Percentiles rank a stretch among this genome's conserved stretches.
phyloP scores from a whole-genome alignment of 2,329 filamentous ascomycete genomes.

The Nothomitra cinnamomea region DNA sequence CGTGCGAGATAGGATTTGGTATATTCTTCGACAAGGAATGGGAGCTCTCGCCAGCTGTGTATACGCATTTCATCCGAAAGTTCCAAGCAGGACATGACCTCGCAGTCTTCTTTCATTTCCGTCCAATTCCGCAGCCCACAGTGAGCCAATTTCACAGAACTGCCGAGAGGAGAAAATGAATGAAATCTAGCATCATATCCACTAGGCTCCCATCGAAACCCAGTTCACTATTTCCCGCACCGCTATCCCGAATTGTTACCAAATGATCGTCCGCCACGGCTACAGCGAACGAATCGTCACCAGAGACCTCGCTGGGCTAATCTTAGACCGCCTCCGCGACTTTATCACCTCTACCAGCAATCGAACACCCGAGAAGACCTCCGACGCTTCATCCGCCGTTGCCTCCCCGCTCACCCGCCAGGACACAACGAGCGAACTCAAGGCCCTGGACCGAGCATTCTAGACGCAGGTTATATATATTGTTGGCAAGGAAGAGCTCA shows the following conservation, averaged over 20 bases:
- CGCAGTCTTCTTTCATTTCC: conserved; percentile 56
- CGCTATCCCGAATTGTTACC: conserved; percentile 45
- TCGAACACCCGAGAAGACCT: too few species aligned
- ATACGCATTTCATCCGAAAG: conserved; percentile 56
- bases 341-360: conserved; percentile 25
- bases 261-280: conserved; percentile 52
- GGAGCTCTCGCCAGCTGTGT: conserved; percentile 45
- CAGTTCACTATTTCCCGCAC: conserved; percentile 29
- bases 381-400: too few species aligned
- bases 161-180: too few species aligned
- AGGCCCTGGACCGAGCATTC: conserved; percentile 25
- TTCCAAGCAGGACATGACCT: conserved; percentile 50
- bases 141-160: too few species aligned
- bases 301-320: conserved; percentile 40
- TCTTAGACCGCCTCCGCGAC: conserved; percentile 40
- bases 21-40: conserved; percentile 70
- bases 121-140: conserved; percentile 41
- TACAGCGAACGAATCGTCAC: conserved; percentile 57
- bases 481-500: conserved; percentile 44
- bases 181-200: too few species aligned
- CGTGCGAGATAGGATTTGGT: conserved; percentile 38
- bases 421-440: conserved; percentile 13
- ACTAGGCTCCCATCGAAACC: conserved; percentile 22
- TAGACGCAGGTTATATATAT: conserved; percentile 6
- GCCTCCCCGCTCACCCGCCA: background rate